Evolutionary conservation across 345 rosid genomes (phyloP).

Genomic region (Punica granatum): DNA sequence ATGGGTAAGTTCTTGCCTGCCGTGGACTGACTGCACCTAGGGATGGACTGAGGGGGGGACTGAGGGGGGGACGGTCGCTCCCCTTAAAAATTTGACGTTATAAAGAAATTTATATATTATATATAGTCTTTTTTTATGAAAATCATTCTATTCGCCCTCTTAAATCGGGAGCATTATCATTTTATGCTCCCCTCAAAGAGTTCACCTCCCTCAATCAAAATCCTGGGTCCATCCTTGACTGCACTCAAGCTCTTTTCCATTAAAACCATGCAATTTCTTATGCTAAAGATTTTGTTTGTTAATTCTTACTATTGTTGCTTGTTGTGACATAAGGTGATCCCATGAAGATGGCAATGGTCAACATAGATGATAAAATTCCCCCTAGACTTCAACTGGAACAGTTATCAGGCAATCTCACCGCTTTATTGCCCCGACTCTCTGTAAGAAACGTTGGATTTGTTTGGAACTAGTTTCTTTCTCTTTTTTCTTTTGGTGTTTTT

Average conservation of each 20-base stretch:
- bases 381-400: slow-evolving; percentile 26
- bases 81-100: too few species aligned
- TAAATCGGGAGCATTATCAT: too few species aligned
- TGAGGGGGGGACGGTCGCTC: too few species aligned
- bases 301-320: background rate
- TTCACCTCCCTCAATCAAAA: too few species aligned
- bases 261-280: background rate
- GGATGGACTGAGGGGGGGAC: too few species aligned
- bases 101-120: too few species aligned
- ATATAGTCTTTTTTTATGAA: too few species aligned
- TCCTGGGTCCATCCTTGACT: too few species aligned
- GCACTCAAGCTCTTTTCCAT: too few species aligned
- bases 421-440: slow-evolving; percentile 52
- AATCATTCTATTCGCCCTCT: too few species aligned
- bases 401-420: slow-evolving; percentile 45
- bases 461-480: background rate
- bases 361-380: slow-evolving; percentile 46
- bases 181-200: too few species aligned
- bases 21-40: too few species aligned
- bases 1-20: slow-evolving; percentile 21
- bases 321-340: slow-evolving; percentile 52
- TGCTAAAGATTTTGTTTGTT: background rate
- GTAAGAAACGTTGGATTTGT: slow-evolving; percentile 28
- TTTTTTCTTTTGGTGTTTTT: background rate
- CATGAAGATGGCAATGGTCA: slow-evolving; percentile 55